Percentiles rank a stretch among this genome's conserved stretches.
Conservation (phyloP, 2,329 filamentous ascomycete genomes). For the Aureobasidium sp. region DNA sequence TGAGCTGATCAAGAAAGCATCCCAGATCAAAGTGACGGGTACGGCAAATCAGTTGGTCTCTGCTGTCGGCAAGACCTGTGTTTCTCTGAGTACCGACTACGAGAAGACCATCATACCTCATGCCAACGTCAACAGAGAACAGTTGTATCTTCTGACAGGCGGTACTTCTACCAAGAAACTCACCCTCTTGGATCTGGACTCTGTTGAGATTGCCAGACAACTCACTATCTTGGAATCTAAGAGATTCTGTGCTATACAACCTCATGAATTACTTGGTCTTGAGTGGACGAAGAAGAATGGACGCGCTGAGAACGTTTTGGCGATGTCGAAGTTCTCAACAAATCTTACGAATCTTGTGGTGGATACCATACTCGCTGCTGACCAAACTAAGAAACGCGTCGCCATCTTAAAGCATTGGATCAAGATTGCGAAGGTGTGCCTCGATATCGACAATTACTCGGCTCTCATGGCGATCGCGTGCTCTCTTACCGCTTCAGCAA, state of each 20-base stretch:
- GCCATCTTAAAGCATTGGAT: constrained; percentile 95
- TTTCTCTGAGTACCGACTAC: constrained; percentile 62
- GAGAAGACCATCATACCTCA: constrained; percentile 32
- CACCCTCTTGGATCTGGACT: constrained; percentile 41
- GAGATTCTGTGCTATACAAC: constrained; percentile 85
- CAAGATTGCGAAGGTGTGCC: constrained; percentile 79
- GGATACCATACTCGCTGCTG: constrained; percentile 78
- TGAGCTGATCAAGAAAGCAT: constrained; percentile 65
- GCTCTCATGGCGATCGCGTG: constrained; percentile 96
- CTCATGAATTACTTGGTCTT: constrained; percentile 81
- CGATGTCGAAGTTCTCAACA: constrained; percentile 87
- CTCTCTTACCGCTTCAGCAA: constrained; percentile 84
- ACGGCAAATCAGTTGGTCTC: constrained; percentile 53
- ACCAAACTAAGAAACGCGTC: constrained; percentile 90
- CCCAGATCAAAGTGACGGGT: constrained; percentile 35
- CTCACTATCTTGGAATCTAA: constrained; percentile 85
- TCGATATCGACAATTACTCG: constrained; percentile 92
- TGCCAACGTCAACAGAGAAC: constrained; percentile 64
- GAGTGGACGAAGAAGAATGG: constrained; percentile 87
- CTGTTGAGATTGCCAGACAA: constrained; percentile 83
- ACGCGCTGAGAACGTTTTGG: constrained; percentile 79
- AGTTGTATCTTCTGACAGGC: constrained; percentile 57
- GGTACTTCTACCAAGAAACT: neutral
- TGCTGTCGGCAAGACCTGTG: constrained; percentile 80
- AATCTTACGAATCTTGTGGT: constrained; percentile 91